Percentiles rank a stretch among this genome's conserved stretches.
phyloP scores from a whole-genome alignment of 352 stramenopile genomes.

The Globisporangium irregulare region DNA sequence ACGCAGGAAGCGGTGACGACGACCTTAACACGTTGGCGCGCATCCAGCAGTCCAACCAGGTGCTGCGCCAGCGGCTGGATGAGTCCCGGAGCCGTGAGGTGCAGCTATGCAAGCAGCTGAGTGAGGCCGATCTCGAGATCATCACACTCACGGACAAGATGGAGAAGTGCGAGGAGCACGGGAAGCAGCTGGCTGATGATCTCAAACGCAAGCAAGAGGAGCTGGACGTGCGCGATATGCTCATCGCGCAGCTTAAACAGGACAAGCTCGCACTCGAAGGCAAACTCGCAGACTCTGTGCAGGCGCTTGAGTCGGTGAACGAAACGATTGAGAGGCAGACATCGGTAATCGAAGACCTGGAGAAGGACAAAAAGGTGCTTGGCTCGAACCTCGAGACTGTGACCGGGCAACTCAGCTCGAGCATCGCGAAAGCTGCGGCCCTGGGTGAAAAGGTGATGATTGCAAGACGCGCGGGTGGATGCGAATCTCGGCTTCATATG shows the following conservation, averaged over 20 bases:
- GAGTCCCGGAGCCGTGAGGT: background rate
- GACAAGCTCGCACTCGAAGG: background rate
- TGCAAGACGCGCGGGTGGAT: background rate
- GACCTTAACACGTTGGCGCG: slow-evolving; percentile 3
- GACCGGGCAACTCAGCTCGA: background rate
- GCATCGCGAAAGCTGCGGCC: background rate
- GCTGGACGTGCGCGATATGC: background rate
- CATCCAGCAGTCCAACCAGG: slow-evolving; percentile 9
- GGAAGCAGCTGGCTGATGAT: slow-evolving; percentile 10
- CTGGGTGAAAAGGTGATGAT: slow-evolving; percentile 2
- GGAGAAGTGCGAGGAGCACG: background rate
- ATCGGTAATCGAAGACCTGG: background rate
- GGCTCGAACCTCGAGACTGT: background rate
- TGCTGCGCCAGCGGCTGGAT: slow-evolving; percentile 4
- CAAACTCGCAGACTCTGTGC: background rate
- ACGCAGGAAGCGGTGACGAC: background rate
- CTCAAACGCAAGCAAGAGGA: slow-evolving; percentile 9
- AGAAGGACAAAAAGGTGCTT: slow-evolving; percentile 1
- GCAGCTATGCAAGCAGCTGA: slow-evolving; percentile 8
- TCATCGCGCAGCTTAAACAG: slow-evolving; percentile 10
- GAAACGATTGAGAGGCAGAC: background rate
- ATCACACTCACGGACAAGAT: slow-evolving; percentile 6
- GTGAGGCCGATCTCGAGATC: slow-evolving; percentile 11
- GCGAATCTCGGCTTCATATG: background rate
- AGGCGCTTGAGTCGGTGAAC: background rate